These are phyloP conservation scores for Phialophora tarda DNA, from an alignment of 2,329 filamentous ascomycete species.

Conservation along the genomic window DNA sequence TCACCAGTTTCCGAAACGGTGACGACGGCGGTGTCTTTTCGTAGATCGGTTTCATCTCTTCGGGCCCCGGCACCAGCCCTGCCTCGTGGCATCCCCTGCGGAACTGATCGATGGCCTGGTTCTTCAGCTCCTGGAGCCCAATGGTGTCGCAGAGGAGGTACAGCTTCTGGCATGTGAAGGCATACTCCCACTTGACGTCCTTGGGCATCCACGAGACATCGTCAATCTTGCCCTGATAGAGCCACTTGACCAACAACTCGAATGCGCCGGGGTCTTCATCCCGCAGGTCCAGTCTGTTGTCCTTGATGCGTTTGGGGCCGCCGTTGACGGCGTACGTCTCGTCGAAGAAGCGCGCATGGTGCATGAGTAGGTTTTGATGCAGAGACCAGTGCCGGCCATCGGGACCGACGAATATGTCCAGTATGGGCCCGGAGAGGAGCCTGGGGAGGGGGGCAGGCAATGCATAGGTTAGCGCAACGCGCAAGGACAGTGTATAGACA, in stretches of 20 bases:
- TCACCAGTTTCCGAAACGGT: conserved; percentile 58
- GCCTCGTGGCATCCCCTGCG: conserved; percentile 57
- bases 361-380: conserved; percentile 59
- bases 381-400: conserved; percentile 57
- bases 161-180: conserved; percentile 60
- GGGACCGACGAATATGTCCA: conserved; percentile 59
- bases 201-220: conserved; percentile 54
- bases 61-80: conserved; percentile 59
- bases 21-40: conserved; percentile 52
- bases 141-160: conserved; percentile 60
- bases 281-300: conserved; percentile 52
- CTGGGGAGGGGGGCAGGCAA: conserved; percentile 42
- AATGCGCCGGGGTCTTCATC: conserved; percentile 59
- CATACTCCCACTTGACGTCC: conserved; percentile 60
- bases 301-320: conserved; percentile 42
- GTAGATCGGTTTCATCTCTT: conserved; percentile 62
- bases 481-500: not conserved
- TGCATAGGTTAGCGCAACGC: conserved; percentile 30
- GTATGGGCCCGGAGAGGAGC: conserved; percentile 58
- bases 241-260: conserved; percentile 62
- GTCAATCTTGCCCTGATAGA: conserved; percentile 61
- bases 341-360: conserved; percentile 58
- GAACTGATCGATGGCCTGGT: conserved; percentile 62
- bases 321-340: conserved; percentile 45
- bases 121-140: conserved; percentile 57